Evolutionary conservation across 179 eudicot genomes (phyloP).

Genomic region (Carnegiea gigantea): DNA sequence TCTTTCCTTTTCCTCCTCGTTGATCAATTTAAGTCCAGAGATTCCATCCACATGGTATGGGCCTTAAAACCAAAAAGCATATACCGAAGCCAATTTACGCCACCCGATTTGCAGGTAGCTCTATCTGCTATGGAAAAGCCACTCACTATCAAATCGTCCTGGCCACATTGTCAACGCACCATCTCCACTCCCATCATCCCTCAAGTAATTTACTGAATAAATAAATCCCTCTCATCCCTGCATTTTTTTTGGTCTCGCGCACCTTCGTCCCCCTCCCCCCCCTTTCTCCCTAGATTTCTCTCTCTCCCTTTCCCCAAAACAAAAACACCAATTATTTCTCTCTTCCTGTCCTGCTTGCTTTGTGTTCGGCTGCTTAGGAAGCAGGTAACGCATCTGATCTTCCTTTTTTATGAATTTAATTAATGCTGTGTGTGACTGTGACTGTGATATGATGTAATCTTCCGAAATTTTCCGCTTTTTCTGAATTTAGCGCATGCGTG

Average conservation of each 20-base stretch:
- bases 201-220: background rate
- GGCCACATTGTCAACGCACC: background rate
- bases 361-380: background rate
- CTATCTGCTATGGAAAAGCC: background rate
- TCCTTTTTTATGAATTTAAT: background rate
- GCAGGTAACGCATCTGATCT: background rate
- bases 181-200: background rate
- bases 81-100: background rate
- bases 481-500: background rate
- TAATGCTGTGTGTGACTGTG: background rate
- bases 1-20: background rate
- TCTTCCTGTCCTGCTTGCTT: background rate
- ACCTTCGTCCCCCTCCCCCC: background rate
- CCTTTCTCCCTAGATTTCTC: background rate
- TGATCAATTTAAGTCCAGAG: background rate
- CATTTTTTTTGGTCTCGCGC: background rate
- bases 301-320: background rate
- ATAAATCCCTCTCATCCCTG: background rate
- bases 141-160: background rate
- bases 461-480: background rate
- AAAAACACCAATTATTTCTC: background rate
- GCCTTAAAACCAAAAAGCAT: conserved; percentile 1
- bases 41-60: conserved; percentile 6
- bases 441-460: background rate
- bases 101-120: conserved; percentile 1